Evolutionary conservation across 805 yeast genomes (phyloP).

Genomic region (Spathaspora sp.): DNA sequence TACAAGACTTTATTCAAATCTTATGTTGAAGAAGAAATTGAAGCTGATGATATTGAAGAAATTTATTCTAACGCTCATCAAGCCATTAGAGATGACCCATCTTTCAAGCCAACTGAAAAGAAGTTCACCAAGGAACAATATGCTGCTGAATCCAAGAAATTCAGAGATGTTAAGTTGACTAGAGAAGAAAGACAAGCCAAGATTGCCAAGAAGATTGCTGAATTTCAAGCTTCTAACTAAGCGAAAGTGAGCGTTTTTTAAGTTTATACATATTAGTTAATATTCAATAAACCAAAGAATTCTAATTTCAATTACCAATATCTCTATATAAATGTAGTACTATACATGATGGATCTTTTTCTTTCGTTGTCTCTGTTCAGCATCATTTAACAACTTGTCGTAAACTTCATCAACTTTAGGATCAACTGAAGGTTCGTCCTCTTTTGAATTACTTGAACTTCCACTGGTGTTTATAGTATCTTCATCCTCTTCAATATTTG

Average conservation of each 20-base stretch:
- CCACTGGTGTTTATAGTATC: constrained; percentile 12
- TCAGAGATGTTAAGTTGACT: constrained; percentile 84
- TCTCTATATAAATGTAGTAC: background rate
- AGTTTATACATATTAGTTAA: background rate
- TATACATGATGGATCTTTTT: background rate
- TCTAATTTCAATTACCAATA: background rate
- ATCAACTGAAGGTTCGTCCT: constrained; percentile 16
- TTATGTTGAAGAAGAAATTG: constrained; percentile 95
- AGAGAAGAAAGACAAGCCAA: constrained; percentile 85
- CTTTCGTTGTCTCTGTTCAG: constrained; percentile 51
- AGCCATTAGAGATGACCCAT: constrained; percentile 94
- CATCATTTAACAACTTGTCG: constrained; percentile 66
- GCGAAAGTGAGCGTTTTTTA: constrained; percentile 3
- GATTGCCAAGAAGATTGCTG: constrained; percentile 92
- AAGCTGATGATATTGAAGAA: constrained; percentile 96
- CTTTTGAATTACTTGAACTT: constrained; percentile 18
- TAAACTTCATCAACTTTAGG: constrained; percentile 68
- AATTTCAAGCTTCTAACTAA: constrained; percentile 60
- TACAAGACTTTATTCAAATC: constrained; percentile 93
- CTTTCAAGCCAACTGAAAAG: constrained; percentile 83
- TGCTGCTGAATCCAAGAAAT: constrained; percentile 95
- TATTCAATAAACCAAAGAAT: background rate
- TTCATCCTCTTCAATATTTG: background rate
- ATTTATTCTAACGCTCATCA: constrained; percentile 92
- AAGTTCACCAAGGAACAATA: constrained; percentile 96